Base-by-base conservation (phyloP, 768 basidiomycete genomes). In the Paxillus rubicundulus region DNA sequence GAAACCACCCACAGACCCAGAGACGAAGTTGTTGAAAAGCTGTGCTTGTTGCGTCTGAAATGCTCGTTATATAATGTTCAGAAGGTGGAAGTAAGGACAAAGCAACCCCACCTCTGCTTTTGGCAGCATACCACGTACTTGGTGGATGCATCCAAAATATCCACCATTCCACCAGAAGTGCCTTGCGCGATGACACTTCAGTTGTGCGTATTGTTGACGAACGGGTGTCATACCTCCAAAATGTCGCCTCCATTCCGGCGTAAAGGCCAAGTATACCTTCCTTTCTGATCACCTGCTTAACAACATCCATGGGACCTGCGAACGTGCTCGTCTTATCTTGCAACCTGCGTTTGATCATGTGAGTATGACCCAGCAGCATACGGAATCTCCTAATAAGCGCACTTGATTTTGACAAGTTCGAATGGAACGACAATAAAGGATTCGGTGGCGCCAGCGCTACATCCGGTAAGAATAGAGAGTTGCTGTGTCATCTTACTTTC, bases 361-460 rank as follows among this genome's bases (percentile, higher is more conserved):
- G 52, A 56, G 42, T 13, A 50, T 13, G 34, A 1, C 2, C n/a
- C 10, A n/a, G 2, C 21, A 32, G 30, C 27, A 40, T 37, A 16
- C 24, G 9, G 17, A 12, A 63, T 70, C 13, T 52, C 80, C 1
- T 18, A 9, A 30, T 27, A n/a, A 27, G 27, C 38, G 46, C 41
- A 68, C 88, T 85, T 88, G 70, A 94, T 93, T 68, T 94, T 93
- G 49, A 94, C 91, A 20, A 93, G 82, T 70, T 99, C 97, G 63
- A 98, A 99, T 0, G 97, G 97, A 1, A 98, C 95, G 39, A 98
- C 90, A 30, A 93, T 87, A 63, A 98, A 84, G 58, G 88, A 90
- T 76, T 98, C 97, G 10, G 94, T 96, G 9, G 95, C 97, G 54
- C 97, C 97, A 14, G 97, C 97, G 45, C 82, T 85, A 64, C 89